Percentiles rank a stretch among this genome's conserved stretches.
Evolutionary conservation across 2,329 filamentous ascomycete genomes (phyloP).

Genomic region (Plectosphaerella plurivora): DNA sequence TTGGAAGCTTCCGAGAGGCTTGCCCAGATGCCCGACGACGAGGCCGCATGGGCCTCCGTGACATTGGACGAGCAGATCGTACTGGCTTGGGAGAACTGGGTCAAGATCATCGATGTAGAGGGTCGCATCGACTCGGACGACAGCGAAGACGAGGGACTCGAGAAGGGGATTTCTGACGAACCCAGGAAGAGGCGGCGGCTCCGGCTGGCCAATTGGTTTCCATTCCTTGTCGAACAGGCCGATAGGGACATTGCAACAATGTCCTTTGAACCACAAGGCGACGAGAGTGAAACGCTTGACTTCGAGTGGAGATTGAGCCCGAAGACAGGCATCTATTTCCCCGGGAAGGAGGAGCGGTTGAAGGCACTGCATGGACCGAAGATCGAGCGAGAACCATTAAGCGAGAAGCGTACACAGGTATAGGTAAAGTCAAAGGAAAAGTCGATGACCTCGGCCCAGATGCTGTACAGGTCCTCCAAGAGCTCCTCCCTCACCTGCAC

Average conservation of each 20-base stretch:
- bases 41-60: background rate
- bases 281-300: too few species aligned
- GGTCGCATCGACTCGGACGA: background rate
- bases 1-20: background rate
- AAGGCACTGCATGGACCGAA: too few species aligned
- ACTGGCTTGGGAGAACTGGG: background rate
- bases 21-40: background rate
- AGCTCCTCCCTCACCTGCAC: too few species aligned
- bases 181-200: background rate
- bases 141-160: background rate
- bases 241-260: too few species aligned
- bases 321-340: background rate
- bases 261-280: too few species aligned
- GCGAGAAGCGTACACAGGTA: too few species aligned
- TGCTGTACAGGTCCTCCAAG: background rate
- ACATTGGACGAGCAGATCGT: background rate
- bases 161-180: background rate
- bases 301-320: too few species aligned
- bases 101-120: background rate
- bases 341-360: background rate
- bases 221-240: background rate
- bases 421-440: background rate
- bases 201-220: background rate
- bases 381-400: too few species aligned
- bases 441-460: background rate